Base-by-base conservation (phyloP, 1,284 basidiomycete species). In the Trametes hirsuta region DNA sequence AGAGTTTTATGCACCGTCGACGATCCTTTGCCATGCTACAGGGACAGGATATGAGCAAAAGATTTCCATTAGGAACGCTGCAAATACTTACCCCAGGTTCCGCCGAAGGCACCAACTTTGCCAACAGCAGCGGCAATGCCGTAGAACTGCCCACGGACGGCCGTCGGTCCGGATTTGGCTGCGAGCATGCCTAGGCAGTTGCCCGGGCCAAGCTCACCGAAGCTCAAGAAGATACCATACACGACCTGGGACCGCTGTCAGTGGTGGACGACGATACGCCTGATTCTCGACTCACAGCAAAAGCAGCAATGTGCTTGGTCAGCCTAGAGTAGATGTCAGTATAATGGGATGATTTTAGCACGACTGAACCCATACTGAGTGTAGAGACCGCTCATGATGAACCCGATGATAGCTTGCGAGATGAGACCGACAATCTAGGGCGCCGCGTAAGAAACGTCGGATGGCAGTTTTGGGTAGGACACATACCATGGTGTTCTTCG, bases 171-270 rank as follows among this genome's bases (percentile, higher is more conserved):
- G 2, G 81, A 84, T 77, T 96, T 96, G 58, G 86, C 81, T 6
- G 94, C 94, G 61, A 96, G 80, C 37, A 95, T 80, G 64, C 90
- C 91, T 39, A 93, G 77, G 64, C 86, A 88, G 75, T 94, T 94
- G 47, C 91, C 92, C 36, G 93, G 91, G 22, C 65, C 87, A 50
- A 93, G 74, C 75, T 94, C 93, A 49, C 94, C 94, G 62, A 93
- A 90, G 66, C 84, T 87, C 58, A 97, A 73, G 84, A 97, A 98
- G 55, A 97, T 86, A 9, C 95, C 95, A 69, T 97, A 97, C 9
- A 97, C 78, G 45, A 95, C 64, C 63, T 65, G 36, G 8, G 18
- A 18, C 36, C 9, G 2, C 15, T 12, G 45, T 84, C 76, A 86
- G 55, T 6, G 4, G 35, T 3, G 4, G 42, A 11, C 10, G 30